These are phyloP conservation scores for Escovopsis sp. DNA, from an alignment of 2,329 filamentous ascomycete genomes.

Conservation along the genomic window DNA sequence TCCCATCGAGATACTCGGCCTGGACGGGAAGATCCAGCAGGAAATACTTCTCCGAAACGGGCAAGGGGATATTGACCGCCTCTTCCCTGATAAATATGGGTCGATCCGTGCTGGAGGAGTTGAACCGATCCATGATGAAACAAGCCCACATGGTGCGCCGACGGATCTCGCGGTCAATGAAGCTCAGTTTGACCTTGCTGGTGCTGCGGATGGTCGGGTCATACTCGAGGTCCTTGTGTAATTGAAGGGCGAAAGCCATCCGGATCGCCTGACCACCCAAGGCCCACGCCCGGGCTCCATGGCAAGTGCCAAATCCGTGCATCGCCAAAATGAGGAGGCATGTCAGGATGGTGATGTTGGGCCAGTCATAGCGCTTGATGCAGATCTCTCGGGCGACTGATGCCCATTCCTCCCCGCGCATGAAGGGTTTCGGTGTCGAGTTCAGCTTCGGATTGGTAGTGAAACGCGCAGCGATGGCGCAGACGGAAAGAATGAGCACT, in stretches of 20 bases:
- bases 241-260: constrained; percentile 90
- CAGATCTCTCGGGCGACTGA: constrained; percentile 76
- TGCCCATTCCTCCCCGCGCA: constrained; percentile 86
- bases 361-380: constrained; percentile 76
- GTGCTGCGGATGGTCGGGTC: constrained; percentile 55
- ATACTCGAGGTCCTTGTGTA: constrained; percentile 81
- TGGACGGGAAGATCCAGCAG: constrained; percentile 79
- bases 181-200: constrained; percentile 51
- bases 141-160: constrained; percentile 96
- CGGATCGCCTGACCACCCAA: constrained; percentile 87
- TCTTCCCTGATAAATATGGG: constrained; percentile 86
- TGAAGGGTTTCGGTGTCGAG: constrained; percentile 51
- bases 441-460: constrained; percentile 73
- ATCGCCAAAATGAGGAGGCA: constrained; percentile 77
- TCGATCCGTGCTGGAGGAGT: constrained; percentile 84
- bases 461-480: constrained; percentile 88
- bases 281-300: constrained; percentile 91
- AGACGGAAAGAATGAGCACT: constrained; percentile 83
- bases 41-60: constrained; percentile 80
- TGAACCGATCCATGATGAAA: constrained; percentile 94
- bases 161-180: constrained; percentile 85
- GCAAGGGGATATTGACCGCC: constrained; percentile 75
- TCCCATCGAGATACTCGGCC: constrained; percentile 69
- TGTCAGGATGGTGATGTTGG: constrained; percentile 89
- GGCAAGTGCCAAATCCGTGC: constrained; percentile 93